Evolutionary conservation across 2,329 filamentous ascomycete species (phyloP).

Genomic region (Arthrobotrys pseudoclavata): DNA sequence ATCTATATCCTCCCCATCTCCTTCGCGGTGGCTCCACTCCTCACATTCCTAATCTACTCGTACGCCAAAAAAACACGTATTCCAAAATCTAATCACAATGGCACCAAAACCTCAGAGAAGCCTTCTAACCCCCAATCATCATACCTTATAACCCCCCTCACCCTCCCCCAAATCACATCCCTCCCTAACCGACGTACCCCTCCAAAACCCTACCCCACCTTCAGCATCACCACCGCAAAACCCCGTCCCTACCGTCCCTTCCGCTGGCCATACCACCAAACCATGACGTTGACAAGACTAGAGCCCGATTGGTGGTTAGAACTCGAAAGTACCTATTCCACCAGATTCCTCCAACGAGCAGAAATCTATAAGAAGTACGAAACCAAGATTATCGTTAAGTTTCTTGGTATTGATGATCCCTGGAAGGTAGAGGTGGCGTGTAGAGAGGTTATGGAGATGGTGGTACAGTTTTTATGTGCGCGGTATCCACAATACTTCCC

Average conservation of each 20-base stretch:
- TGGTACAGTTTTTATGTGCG: conserved; percentile 80
- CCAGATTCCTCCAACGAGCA: conserved; percentile 78
- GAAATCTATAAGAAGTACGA: conserved; percentile 76
- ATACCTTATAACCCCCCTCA: conserved; percentile 21
- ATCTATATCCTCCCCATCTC: conserved; percentile 1
- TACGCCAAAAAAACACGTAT: background rate
- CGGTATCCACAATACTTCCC: conserved; percentile 83
- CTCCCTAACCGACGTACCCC: conserved; percentile 80
- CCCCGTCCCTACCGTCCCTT: conserved; percentile 85
- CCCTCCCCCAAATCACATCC: conserved; percentile 73
- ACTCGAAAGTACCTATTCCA: conserved; percentile 79
- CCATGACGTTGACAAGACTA: conserved; percentile 85
- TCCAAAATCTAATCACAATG: background rate
- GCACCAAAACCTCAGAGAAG: background rate
- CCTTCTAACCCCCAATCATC: background rate
- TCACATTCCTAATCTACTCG: background rate
- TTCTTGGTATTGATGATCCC: conserved; percentile 72
- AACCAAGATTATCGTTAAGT: conserved; percentile 74
- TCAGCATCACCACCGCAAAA: conserved; percentile 77
- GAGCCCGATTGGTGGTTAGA: conserved; percentile 92
- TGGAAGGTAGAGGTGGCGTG: conserved; percentile 75
- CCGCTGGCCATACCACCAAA: conserved; percentile 87
- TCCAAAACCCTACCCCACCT: conserved; percentile 75
- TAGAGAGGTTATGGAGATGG: conserved; percentile 91
- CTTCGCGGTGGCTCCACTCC: background rate